Evolutionary conservation across 495 filamentous ascomycete genomes (phyloP), one percentile per base, ranked within the genome.

Genomic region (Penicillium atrosanguineum): DNA sequence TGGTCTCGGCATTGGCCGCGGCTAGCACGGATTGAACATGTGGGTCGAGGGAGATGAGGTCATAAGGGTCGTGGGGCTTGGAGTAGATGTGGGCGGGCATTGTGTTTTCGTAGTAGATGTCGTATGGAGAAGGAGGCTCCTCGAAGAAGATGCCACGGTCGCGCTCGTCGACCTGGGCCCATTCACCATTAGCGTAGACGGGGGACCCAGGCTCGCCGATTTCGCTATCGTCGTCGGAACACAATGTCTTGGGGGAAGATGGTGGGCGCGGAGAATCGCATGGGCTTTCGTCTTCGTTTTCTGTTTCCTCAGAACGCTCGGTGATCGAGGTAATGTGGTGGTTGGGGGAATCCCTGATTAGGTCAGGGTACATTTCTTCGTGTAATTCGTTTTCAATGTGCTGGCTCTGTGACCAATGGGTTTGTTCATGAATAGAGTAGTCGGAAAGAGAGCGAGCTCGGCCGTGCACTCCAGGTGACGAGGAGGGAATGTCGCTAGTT

Each of bases 181-280:
- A 68, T 48, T 61, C 58, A 37, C 61, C 57, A 46, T 72, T 69
- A 20, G 68, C 65, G 49, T 62, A 64, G 54, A 73, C 62, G 2
- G 69, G 64, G 4, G 65, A 68, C 16, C 70, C 70, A 1, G 70
- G 70, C 48, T 75, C 71, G 43, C 72, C 72, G 18, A 75, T 65
- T 9, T 74, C 64, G 31, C 62, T 60, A 16, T 60, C 61, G 12
- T 51, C 59, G 16, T 48, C 59, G 15, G 60, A 60, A 49, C 51
- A 63, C 46, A 60, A 56, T 34, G 59, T 60, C 26, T 59, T 54
- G 28, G 54, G 60, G n/a, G 65, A 64, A 7, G 60, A 53, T 8
- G 59, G 38, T 8, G 61, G 55, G 12, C 53, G 60, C 6, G 39
- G 57, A 11, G 53, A 51, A 48, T 54, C 37, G 18, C 37, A 29